Conservation (phyloP, 2,329 filamentous ascomycete genomes). For the Pestalotiopsis fici region DNA sequence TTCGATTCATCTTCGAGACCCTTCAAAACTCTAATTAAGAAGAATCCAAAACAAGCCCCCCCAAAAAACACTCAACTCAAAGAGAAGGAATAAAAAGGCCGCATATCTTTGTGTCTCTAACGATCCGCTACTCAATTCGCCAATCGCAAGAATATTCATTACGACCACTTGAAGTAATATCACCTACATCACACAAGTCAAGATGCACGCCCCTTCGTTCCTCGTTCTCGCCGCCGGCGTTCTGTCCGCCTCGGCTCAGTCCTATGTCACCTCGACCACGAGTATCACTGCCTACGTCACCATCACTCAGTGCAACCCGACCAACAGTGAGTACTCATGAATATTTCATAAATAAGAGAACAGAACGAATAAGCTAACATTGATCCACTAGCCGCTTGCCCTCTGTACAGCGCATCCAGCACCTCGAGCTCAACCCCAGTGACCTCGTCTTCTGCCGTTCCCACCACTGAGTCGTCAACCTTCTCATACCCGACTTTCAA, state of each 20-base stretch:
- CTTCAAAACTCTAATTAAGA: not conserved
- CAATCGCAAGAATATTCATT: not conserved
- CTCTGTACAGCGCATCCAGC: slow-evolving; percentile 1
- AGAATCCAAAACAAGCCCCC: not conserved
- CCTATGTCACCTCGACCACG: not conserved
- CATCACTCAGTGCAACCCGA: slow-evolving; percentile 10
- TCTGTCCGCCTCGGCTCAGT: not conserved
- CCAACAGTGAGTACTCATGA: not conserved
- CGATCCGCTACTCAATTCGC: not conserved
- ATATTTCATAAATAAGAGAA: too few relatives aligned
- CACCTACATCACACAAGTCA: not conserved
- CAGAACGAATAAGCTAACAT: too few relatives aligned
- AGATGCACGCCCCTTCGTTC: slow-evolving; percentile 9
- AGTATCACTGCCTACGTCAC: slow-evolving; percentile 3
- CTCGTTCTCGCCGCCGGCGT: slow-evolving; percentile 7
- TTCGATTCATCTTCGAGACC: not conserved
- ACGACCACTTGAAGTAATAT: not conserved
- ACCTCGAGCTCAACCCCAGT: not conserved
- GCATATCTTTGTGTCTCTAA: not conserved
- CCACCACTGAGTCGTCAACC: not conserved
- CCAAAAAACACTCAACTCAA: not conserved
- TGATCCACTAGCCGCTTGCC: not conserved
- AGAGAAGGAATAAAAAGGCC: not conserved
- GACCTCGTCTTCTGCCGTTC: not conserved
- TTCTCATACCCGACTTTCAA: slow-evolving; percentile 8